Evolutionary conservation across 345 rosid genomes (phyloP).

Genomic region (Melastoma malabathricum): DNA sequence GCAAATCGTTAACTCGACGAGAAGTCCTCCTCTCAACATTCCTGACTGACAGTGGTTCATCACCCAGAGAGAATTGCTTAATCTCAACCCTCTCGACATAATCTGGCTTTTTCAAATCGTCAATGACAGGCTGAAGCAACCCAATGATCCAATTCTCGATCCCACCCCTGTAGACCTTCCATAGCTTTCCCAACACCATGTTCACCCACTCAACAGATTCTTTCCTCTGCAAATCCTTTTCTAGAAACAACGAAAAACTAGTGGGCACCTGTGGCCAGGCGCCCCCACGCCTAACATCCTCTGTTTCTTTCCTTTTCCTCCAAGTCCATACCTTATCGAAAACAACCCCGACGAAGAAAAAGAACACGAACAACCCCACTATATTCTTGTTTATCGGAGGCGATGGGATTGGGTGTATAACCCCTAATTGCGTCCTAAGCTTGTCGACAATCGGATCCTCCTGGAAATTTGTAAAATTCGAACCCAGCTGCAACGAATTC

Average conservation of each 20-base stretch:
- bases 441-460: conserved; percentile 87
- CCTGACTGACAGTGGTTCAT: conserved; percentile 87
- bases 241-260: conserved; percentile 68
- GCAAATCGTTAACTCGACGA: conserved; percentile 83
- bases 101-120: conserved; percentile 81
- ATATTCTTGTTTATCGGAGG: conserved; percentile 68
- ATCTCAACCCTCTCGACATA: conserved; percentile 88
- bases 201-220: conserved; percentile 99
- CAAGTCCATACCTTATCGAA: conserved; percentile 82
- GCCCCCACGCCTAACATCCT: conserved; percentile 18
- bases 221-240: conserved; percentile 91
- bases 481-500: conserved; percentile 21
- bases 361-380: conserved; percentile 53
- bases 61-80: conserved; percentile 88
- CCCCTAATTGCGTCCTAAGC: conserved; percentile 82
- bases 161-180: conserved; percentile 92
- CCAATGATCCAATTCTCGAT: conserved; percentile 91
- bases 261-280: conserved; percentile 81
- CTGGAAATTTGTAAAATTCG: conserved; percentile 42
- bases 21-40: conserved; percentile 94
- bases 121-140: conserved; percentile 93
- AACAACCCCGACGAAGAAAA: conserved; percentile 88
- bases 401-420: conserved; percentile 78
- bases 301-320: conserved; percentile 31
- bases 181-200: conserved; percentile 90